Evolutionary conservation across 768 basidiomycete species (phyloP), one percentile per base, ranked within the genome.

Genomic region (Tricholoma sp.): DNA sequence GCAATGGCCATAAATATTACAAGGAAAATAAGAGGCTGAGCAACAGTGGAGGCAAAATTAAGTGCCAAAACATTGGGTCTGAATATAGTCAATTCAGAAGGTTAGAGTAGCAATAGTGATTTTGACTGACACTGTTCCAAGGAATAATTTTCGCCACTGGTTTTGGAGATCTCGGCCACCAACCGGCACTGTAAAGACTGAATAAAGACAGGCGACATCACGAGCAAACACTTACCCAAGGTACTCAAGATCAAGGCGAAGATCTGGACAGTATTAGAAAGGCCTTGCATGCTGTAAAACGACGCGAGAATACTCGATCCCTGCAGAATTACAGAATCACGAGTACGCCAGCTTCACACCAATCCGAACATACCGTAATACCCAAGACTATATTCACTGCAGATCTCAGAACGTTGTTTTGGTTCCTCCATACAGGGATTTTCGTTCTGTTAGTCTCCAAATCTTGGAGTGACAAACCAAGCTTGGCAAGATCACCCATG

Each of bases 21-120:
- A 21, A 93, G 77, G 61, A 85, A 81, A 22, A 86, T 61, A 5
- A 89, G 69, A 0, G 87, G 84, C 64, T 83, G 77, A 12, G 79
- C 71, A 16, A 85, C 71, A 5, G 82, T 79, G 0, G 84, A 77
- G 0, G 82, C 83, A 57, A 92, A 84, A 66, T 91, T 90, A 54
- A 91, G 73, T 9, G 88, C 88, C 35, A 91, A 72, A 18, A 89
- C 65, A 59, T 89, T 89, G 3, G 89, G 89, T 58, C 89, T 87
- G 49, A 16, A 49, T 14, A 57, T 12, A 31, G 35, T 21, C 14
- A 60, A 61, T 14, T 55, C 35, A 43, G 35, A 3, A 54, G 14
- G 16, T 18, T 22, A 22, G 6, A 49, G 27, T 2, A 18, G 29
- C n/a, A 10, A n/a, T 16, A 29, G 10, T 14, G n/a, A 29, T 18